Evolutionary conservation across 495 filamentous ascomycete species (phyloP).

Genomic region (Trichoderma asperelloides): DNA sequence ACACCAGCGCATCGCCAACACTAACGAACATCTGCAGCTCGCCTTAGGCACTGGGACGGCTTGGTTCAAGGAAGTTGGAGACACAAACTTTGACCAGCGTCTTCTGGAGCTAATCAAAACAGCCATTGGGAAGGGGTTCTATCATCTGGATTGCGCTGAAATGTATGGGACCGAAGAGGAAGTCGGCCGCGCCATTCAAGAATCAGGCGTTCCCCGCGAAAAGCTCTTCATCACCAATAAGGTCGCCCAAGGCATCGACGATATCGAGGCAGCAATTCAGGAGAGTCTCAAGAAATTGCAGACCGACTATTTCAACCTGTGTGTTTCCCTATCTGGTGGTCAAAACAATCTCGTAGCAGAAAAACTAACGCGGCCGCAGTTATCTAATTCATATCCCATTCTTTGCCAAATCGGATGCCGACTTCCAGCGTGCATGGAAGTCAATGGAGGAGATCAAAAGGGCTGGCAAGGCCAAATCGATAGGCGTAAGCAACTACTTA

Average conservation of each 20-base stretch:
- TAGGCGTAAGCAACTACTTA: constrained; percentile 15
- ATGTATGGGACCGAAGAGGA: constrained; percentile 71
- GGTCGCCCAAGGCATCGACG: constrained; percentile 39
- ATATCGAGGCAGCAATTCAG: constrained; percentile 58
- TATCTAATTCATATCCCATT: constrained; percentile 78
- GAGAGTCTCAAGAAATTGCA: constrained; percentile 64
- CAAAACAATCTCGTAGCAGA: neutral
- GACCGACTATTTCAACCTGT: constrained; percentile 70
- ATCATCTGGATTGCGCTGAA: constrained; percentile 74
- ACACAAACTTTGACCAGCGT: constrained; percentile 36
- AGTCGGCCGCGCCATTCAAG: constrained; percentile 63
- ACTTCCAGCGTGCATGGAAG: constrained; percentile 49
- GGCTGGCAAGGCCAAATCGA: constrained; percentile 11
- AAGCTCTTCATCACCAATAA: constrained; percentile 75
- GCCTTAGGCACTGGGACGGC: constrained; percentile 58
- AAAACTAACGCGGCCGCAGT: neutral
- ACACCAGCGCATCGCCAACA: neutral
- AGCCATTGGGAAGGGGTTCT: constrained; percentile 62
- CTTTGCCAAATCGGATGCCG: constrained; percentile 49
- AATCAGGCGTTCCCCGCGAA: constrained; percentile 53
- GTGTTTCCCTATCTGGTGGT: neutral
- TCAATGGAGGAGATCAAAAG: constrained; percentile 15
- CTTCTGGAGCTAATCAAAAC: constrained; percentile 53
- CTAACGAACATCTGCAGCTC: constrained; percentile 35
- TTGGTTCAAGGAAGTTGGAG: constrained; percentile 24